Base-by-base conservation (phyloP, 2,329 filamentous ascomycete genomes). In the Xylariaceae sp. region DNA sequence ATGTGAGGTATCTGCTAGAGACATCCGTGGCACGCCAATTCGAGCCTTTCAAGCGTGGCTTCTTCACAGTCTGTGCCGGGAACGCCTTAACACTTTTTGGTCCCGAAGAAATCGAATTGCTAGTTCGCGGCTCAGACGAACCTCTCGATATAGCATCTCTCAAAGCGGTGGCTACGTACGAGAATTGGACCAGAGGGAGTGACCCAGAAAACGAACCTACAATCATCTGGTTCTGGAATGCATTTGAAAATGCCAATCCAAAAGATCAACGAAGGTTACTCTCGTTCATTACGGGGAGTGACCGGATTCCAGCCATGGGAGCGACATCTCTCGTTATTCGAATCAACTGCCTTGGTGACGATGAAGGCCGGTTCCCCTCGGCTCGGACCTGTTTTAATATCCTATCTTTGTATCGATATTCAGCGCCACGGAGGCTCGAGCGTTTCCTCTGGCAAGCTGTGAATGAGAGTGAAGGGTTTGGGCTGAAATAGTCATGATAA, bases 311-410 rank as follows among this genome's bases (percentile, higher is more conserved):
- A 1, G 90, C 91, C 5, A 90, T 88, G 70, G 91, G 91, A 1
- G 62, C 89, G 3, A 83, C 88, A 6, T 89, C 85, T 53, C 72
- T 95, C 42, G 77, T 83, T 6, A 87, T 96, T 52, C 83, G 85
- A 53, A 72, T 95, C 42, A 77, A 80, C 12, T 91, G 86, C 60
- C 74, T 91, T 1, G 89, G 88, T 0, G 79, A 86, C 34, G 87
- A 94, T 58, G 74, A 75, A 48, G 75, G 79, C 29, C 76, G 90
- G 51, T 95, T 86, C 62, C 91, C 91, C 1, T 86, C 88, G 17
- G 91, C 91, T 16, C 79, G 90, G 59, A 96, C 91, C 6, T 96
- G 91, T 65, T 96, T 96, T 69, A 95, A 95, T 63, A 81, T 84
- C 64, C 61, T 96, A 52, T 83, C 85, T 4, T 68, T 96, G 46